Evolutionary conservation across 768 basidiomycete genomes (phyloP).

Genomic region (Chalciporus piperatus): DNA sequence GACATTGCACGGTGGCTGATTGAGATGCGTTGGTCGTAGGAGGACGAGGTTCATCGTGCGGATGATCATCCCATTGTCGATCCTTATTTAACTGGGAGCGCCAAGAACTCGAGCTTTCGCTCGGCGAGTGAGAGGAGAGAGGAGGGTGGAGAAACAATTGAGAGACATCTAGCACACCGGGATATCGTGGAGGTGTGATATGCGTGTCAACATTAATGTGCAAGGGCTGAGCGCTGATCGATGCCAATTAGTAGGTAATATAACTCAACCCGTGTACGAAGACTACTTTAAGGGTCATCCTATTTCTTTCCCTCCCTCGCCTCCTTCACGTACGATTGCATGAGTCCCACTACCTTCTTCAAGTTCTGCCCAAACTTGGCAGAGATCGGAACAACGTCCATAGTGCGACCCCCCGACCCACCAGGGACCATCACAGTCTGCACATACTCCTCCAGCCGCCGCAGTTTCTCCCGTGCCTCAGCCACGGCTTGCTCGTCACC

Average conservation of each 20-base stretch:
- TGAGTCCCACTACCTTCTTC: slow-evolving; percentile 58
- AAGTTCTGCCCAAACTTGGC: slow-evolving; percentile 88
- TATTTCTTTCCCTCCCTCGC: slow-evolving; percentile 29
- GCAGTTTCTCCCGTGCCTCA: slow-evolving; percentile 56
- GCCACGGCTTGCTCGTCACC: slow-evolving; percentile 46
- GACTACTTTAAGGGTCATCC: background rate
- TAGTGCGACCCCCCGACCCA: slow-evolving; percentile 20
- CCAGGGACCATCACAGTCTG: slow-evolving; percentile 39
- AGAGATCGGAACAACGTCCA: slow-evolving; percentile 80
- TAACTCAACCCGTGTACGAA: background rate
- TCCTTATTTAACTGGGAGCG: too few species aligned
- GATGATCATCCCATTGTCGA: background rate
- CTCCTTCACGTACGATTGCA: slow-evolving; percentile 64
- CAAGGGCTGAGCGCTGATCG: background rate
- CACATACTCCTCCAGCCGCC: slow-evolving; percentile 55
- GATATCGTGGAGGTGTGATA: background rate
- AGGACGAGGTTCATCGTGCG: too few species aligned
- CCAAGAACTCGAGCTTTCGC: background rate
- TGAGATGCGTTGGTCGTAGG: slow-evolving; percentile 43
- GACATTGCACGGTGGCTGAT: slow-evolving; percentile 71
- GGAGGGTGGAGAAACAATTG: too few species aligned
- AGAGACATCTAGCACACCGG: background rate
- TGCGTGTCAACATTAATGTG: background rate
- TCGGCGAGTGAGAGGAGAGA: background rate
- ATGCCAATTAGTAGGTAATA: slow-evolving; percentile 1